phyloP scores from a whole-genome alignment of 345 rosid species.

The Euphorbia tirucalli region DNA sequence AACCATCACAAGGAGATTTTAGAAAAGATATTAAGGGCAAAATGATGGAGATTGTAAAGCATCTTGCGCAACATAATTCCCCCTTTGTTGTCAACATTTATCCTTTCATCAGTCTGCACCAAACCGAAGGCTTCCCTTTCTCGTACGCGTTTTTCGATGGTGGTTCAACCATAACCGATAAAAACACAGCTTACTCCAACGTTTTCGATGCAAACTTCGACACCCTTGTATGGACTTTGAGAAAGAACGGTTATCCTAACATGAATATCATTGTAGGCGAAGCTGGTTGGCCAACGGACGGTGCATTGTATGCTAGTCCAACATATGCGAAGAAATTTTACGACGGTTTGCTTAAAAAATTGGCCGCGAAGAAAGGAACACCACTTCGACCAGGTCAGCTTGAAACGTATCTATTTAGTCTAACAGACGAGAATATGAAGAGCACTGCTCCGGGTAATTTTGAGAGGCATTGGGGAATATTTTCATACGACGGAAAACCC shows the following conservation, averaged over 20 bases:
- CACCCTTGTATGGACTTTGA: slow-evolving; percentile 69
- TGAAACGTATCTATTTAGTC: slow-evolving; percentile 58
- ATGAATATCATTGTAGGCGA: slow-evolving; percentile 75
- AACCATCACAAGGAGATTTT: slow-evolving; percentile 68
- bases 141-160: slow-evolving; percentile 62
- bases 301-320: slow-evolving; percentile 32
- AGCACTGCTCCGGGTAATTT: slow-evolving; percentile 69
- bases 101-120: slow-evolving; percentile 76
- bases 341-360: slow-evolving; percentile 58
- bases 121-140: slow-evolving; percentile 51
- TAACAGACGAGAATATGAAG: slow-evolving; percentile 74
- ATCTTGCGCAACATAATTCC: slow-evolving; percentile 37
- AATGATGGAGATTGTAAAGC: slow-evolving; percentile 44
- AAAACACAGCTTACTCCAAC: slow-evolving; percentile 39
- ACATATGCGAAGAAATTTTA: slow-evolving; percentile 58
- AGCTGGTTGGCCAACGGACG: slow-evolving; percentile 96
- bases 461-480: slow-evolving; percentile 94
- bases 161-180: slow-evolving; percentile 31
- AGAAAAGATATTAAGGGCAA: slow-evolving; percentile 42
- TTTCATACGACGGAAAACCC: slow-evolving; percentile 64
- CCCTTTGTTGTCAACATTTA: slow-evolving; percentile 88
- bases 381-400: slow-evolving; percentile 58
- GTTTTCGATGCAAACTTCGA: slow-evolving; percentile 87
- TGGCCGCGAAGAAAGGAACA: slow-evolving; percentile 53
- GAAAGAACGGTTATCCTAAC: slow-evolving; percentile 38